A percentile compares a stretch with the other conserved stretches of the same genome.
Conservation (phyloP, 352 stramenopile species). For the Pythium folliculosum region DNA sequence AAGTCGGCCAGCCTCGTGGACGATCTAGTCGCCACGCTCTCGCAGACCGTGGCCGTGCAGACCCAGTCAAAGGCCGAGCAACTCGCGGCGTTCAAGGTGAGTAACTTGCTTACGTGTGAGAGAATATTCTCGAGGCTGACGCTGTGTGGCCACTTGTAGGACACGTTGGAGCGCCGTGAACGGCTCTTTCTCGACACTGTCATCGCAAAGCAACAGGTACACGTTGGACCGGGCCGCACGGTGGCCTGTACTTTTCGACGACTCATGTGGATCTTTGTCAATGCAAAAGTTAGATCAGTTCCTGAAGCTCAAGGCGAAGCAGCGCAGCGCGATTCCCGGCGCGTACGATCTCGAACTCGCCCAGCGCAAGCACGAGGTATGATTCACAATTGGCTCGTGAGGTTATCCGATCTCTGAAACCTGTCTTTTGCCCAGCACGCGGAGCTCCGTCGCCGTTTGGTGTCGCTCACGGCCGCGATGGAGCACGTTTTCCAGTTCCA, state of each 20-base stretch:
- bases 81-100: constrained; percentile 32
- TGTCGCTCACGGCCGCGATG: constrained; percentile 36
- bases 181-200: constrained; percentile 34
- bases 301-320: constrained; percentile 26
- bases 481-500: constrained; percentile 61
- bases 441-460: constrained; percentile 34
- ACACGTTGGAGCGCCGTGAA: constrained; percentile 35
- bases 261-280: background rate
- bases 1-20: constrained; percentile 19
- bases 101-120: background rate
- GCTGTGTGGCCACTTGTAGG: constrained; percentile 13
- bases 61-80: constrained; percentile 39
- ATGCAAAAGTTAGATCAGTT: constrained; percentile 23
- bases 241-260: background rate
- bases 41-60: constrained; percentile 32
- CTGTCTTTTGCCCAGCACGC: constrained; percentile 32
- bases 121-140: background rate
- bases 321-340: constrained; percentile 26
- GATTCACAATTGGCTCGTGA: background rate
- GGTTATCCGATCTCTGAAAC: no score
- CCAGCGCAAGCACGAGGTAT: constrained; percentile 30
- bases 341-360: constrained; percentile 27
- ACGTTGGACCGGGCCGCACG: background rate
- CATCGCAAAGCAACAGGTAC: constrained; percentile 36
- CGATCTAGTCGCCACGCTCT: constrained; percentile 24